Conservation (phyloP, 129 eudicot genomes). For the Tagetes patula region DNA sequence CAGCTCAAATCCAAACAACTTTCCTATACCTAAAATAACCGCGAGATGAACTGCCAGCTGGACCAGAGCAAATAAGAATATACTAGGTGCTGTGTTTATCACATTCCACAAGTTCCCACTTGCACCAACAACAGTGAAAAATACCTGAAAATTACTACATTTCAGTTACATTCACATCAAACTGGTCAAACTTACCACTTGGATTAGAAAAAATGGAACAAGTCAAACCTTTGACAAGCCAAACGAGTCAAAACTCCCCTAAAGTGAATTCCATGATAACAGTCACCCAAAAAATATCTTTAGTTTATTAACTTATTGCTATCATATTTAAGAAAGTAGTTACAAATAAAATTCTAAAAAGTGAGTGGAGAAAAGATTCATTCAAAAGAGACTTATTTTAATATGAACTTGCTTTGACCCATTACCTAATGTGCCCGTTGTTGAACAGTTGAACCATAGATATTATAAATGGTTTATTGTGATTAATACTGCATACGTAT, state of each 20-base stretch:
- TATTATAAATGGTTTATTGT: neutral
- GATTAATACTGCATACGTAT: neutral
- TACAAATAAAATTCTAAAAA: neutral
- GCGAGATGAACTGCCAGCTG: conserved; percentile 76
- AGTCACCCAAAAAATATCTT: neutral
- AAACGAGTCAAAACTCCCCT: neutral
- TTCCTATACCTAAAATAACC: conserved; percentile 71
- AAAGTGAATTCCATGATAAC: neutral
- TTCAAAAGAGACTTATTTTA: neutral
- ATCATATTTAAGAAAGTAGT: neutral
- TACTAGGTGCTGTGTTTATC: conserved; percentile 72
- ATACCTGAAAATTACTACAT: conserved; percentile 40
- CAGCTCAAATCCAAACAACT: conserved; percentile 54
- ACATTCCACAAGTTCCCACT: conserved; percentile 77
- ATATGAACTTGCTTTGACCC: neutral
- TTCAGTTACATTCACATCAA: neutral
- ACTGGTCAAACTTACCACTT: neutral
- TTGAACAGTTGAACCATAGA: neutral
- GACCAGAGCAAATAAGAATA: conserved; percentile 65
- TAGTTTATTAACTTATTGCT: neutral
- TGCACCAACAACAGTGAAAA: conserved; percentile 73
- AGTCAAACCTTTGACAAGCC: neutral
- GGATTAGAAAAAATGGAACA: neutral
- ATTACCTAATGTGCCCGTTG: neutral
- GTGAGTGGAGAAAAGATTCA: neutral